These are phyloP conservation scores for Lonicera japonica DNA, from an alignment of 129 eudicot species.

Conservation along the genomic window DNA sequence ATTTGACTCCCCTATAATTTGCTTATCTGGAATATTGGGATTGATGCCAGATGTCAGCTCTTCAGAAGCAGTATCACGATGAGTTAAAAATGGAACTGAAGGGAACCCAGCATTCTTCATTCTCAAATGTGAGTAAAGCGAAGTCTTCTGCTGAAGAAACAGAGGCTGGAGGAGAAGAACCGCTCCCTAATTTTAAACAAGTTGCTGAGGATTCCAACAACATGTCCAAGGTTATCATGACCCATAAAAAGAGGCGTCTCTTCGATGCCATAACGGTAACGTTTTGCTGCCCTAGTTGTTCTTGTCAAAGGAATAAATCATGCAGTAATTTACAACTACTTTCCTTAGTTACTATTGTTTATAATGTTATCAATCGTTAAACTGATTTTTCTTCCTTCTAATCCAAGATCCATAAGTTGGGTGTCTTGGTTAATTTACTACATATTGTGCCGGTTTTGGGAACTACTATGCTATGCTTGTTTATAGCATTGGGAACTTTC, in stretches of 20 bases:
- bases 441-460: no score
- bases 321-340: no score
- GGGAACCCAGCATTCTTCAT: conserved; percentile 25
- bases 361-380: no score
- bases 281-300: neutral
- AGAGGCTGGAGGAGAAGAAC: conserved; percentile 23
- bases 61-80: conserved; percentile 46
- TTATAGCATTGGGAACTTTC: no score
- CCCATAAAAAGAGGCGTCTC: conserved; percentile 57
- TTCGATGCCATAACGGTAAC: conserved; percentile 60
- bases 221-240: conserved; percentile 36
- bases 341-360: no score
- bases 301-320: no score
- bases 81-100: conserved; percentile 46
- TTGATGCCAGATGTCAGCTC: conserved; percentile 41
- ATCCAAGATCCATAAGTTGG: neutral
- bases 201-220: conserved; percentile 29
- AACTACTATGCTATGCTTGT: no score
- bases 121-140: conserved; percentile 21
- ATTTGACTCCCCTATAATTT: no score
- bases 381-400: no score
- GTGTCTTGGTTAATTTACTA: neutral
- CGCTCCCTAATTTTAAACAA: conserved; percentile 27
- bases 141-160: conserved; percentile 14
- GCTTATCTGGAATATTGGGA: neutral